Conservation (phyloP, 176 grass and related monocot genomes). For the Rhynchospora breviuscula region DNA sequence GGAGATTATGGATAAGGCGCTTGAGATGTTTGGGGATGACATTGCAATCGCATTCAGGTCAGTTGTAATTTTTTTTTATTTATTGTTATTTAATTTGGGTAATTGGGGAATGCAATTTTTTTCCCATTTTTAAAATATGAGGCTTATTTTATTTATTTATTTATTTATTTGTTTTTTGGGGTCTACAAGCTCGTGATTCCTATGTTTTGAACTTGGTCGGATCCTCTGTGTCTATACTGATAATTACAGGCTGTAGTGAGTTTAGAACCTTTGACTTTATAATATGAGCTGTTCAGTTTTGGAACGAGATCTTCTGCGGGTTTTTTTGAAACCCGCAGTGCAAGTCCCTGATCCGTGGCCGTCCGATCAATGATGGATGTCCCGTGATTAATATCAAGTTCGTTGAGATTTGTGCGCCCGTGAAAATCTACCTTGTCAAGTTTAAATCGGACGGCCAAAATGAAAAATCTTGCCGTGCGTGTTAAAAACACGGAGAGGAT, state of each 20-base stretch:
- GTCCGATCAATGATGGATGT: too few species aligned
- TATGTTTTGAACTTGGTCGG: not conserved
- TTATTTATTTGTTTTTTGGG: not conserved
- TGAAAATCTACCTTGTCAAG: too few species aligned
- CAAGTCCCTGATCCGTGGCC: too few species aligned
- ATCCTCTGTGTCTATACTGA: slow-evolving; percentile 1
- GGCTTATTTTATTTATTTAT: not conserved
- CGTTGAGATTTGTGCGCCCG: too few species aligned
- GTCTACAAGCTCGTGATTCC: not conserved
- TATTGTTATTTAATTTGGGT: not conserved
- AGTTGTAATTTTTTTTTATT: not conserved
- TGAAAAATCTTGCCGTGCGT: too few species aligned
- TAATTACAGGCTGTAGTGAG: not conserved
- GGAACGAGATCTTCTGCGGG: too few species aligned
- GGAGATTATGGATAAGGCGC: slow-evolving; percentile 85
- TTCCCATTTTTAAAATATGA: not conserved
- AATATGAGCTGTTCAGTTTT: not conserved
- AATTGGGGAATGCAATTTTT: not conserved
- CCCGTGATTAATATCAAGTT: too few species aligned
- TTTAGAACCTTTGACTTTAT: not conserved
- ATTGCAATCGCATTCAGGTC: slow-evolving; percentile 99
- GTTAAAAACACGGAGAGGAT: too few species aligned
- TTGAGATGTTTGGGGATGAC: slow-evolving; percentile 74
- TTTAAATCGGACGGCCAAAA: too few species aligned
- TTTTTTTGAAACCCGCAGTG: too few species aligned